Evolutionary conservation across 169 alveolate species (phyloP).

Genomic region (Cryptosporidium parvum): DNA sequence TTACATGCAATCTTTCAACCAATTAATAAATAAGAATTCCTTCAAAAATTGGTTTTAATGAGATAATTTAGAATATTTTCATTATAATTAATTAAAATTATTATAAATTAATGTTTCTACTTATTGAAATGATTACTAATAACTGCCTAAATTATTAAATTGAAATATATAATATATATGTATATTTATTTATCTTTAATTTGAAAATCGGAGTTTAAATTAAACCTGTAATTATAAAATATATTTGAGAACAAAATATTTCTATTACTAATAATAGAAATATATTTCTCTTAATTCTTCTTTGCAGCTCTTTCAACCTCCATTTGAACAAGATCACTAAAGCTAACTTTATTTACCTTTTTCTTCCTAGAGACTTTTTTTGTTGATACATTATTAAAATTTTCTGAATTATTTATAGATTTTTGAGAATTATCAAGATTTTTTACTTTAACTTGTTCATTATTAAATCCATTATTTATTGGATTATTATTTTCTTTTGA

Average conservation of each 20-base stretch:
- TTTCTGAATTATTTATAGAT: neutral
- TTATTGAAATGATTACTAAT: too few species aligned
- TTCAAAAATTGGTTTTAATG: too few species aligned
- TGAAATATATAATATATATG: too few species aligned
- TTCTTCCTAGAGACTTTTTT: constrained; percentile 1
- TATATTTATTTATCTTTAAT: too few species aligned
- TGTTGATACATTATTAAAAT: neutral
- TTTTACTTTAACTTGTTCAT: neutral
- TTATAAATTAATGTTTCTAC: too few species aligned
- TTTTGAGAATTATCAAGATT: neutral
- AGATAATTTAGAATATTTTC: too few species aligned
- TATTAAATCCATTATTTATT: neutral
- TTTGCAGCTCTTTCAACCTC: constrained; percentile 42
- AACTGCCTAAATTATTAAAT: too few species aligned
- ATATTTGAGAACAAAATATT: neutral
- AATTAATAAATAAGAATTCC: too few species aligned
- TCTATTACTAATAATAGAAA: neutral
- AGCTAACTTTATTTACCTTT: constrained; percentile 61
- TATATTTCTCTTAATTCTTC: neutral
- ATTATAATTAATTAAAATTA: too few species aligned
- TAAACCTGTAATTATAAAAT: neutral
- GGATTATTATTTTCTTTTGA: neutral
- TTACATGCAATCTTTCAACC: neutral
- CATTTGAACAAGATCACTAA: constrained; percentile 63
- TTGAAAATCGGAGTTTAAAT: too few species aligned